Base-by-base conservation (phyloP, 1,284 basidiomycete genomes). In the Melampsora larici-populina region DNA sequence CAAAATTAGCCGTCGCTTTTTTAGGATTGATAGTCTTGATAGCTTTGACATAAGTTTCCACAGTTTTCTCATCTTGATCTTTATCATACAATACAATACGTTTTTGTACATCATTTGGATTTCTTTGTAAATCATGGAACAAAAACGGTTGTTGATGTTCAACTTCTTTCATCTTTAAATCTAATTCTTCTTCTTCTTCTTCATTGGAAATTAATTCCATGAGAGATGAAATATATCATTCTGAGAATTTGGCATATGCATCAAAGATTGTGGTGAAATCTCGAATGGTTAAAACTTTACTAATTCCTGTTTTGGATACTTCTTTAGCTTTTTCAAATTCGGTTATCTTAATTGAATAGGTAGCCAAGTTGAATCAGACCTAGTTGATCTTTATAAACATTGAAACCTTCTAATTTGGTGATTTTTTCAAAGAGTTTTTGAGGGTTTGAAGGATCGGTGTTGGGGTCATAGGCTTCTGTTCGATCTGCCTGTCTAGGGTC, bases 231-330 rank as follows among this genome's bases (percentile, higher is more conserved):
- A 98, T 92, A 81, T 97, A 87, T 6, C 91, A 91, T 85, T 97
- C 95, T 75, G 90, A 90, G 82, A 97, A 97, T 82, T 98, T 94
- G 36, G 92, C 90, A 83, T 97, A 97, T 4, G 94, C 92, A 83
- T 99, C 96, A 83, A 99, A 99, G 80, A 99, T 94, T 83, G 97
- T 94, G 1, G 94, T 96, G 84, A 99, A 99, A 85, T 99, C 97
- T 31, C 94, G 90, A 79, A 98, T 91, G 0, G 97, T 98, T 82
- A 99, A 86, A 21, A 98, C 95, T 1, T 86, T 87, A 13, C 88
- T 87, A 80, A 98, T 88, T 11, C 94, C 96, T 36, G 89, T 86
- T 84, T 99, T 97, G 83, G 99, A 99, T 0, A 91, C 94, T 75
- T 87, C 87, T 81, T 89, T 91, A 9, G 92, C 94, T 77, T 82